Base-by-base conservation (phyloP, 495 filamentous ascomycete genomes). In the Penicillium coprophilum region DNA sequence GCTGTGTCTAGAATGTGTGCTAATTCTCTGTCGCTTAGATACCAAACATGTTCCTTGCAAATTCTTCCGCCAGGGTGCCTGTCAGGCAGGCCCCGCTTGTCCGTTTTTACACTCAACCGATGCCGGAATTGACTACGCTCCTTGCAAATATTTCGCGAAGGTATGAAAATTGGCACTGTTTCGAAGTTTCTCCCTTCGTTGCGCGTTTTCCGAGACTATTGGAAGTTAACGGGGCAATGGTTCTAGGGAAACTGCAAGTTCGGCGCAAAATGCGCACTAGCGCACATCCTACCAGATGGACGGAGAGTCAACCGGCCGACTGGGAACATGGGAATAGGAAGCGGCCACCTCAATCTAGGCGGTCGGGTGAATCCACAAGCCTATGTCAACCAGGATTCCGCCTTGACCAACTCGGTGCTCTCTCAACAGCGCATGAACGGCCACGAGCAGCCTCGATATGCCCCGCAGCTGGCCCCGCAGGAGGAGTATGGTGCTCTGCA, bases 21-120 rank as follows among this genome's bases (percentile, higher is more conserved):
- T 65, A 61, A 68, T 40, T 12, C 9, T 46, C 27, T 41, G 68
- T 55, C 56, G 28, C 17, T 43, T 68, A 98, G 94, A 97, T 69
- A 95, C 96, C 15, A 91, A 91, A 48, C 94, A 97, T 77, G 94
- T 98, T 38, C 94, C 94, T 17, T 98, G 94, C 88, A 97, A 97
- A 78, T 98, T 98, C 85, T 98, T 91, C 75, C 85, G 91, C 45
- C 89, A 96, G 75, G 94, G 94, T 67, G 86, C 89, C 65, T 98
- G 94, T 74, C 93, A 97, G 81, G 94, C 94, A 46, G 94, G 94
- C 60, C 88, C 88, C 67, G 90, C 92, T 44, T 98, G 94, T 76
- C 94, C 94, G 38, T 98, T 97, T 76, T 88, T 91, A 57, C 94
- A 98, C 75, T 92, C 92, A 44, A 83, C 88, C 56, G 87, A 93